Evolutionary conservation across 2,329 filamentous ascomycete genomes (phyloP).

Genomic region (Fusarium praegraminearum): DNA sequence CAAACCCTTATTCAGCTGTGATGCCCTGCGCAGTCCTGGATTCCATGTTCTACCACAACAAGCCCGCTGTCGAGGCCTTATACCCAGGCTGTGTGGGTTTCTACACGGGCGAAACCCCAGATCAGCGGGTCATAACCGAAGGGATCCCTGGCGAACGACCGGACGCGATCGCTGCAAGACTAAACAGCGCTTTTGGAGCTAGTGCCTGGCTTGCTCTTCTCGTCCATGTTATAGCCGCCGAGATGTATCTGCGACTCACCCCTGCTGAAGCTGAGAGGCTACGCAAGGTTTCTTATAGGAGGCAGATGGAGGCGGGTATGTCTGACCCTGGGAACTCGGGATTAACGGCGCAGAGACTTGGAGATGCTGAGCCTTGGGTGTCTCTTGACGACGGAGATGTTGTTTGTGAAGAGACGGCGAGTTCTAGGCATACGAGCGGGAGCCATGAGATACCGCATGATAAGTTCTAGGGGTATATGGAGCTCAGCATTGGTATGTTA

Average conservation of each 20-base stretch:
- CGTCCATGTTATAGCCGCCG: slow-evolving; percentile 63
- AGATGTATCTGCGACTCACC: slow-evolving; percentile 64
- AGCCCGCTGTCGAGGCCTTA: slow-evolving; percentile 44
- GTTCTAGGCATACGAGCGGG: background rate
- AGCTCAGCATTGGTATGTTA: too few species aligned
- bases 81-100: slow-evolving; percentile 62
- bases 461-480: background rate
- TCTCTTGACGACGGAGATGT: slow-evolving; percentile 3
- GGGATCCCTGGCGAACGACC: slow-evolving; percentile 49
- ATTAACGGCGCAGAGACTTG: slow-evolving; percentile 51
- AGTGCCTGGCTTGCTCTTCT: slow-evolving; percentile 65
- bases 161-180: slow-evolving; percentile 54
- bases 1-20: slow-evolving; percentile 45
- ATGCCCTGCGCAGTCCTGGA: slow-evolving; percentile 63
- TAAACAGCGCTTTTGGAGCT: slow-evolving; percentile 64
- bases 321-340: slow-evolving; percentile 62
- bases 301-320: slow-evolving; percentile 66
- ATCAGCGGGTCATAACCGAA: slow-evolving; percentile 44
- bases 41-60: slow-evolving; percentile 51
- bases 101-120: slow-evolving; percentile 44
- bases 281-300: slow-evolving; percentile 66
- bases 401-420: background rate
- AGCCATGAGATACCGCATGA: background rate
- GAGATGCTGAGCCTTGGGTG: slow-evolving; percentile 38
- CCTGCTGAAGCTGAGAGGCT: slow-evolving; percentile 66